Evolutionary conservation across 2,329 filamentous ascomycete genomes (phyloP), one percentile per base, ranked within the genome.

Genomic region (Coniochaeta sp.): DNA sequence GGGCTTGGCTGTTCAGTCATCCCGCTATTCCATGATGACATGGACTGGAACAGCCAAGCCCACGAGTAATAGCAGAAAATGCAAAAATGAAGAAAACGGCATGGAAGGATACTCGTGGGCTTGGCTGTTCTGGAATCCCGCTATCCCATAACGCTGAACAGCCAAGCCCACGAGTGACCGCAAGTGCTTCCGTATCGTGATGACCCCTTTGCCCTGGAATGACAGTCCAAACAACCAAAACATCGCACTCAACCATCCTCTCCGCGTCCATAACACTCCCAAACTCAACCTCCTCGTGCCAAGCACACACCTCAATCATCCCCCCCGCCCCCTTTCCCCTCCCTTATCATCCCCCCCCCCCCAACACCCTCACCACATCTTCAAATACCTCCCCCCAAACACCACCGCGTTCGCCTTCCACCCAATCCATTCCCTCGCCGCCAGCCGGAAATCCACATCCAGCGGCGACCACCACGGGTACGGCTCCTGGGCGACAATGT

Each of bases 391-490:
- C 50, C 17, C 32, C 57, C 2, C 8, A 56, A 55, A 38, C 24
- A 2, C 59, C 59, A 7, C 7, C 22, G 3, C 19, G 61, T 63
- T 62, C 47, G 62, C 36, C 57, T 26, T 36, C 32, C 57, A 44
- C 30, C 54, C 26, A 16, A 63, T 16, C 42, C 54, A 34, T 14
- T 54, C 55, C 60, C 63, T 22, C 34, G 59, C 16, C 28, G 64
- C 36, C 44, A 70, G 40, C 52, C 62, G 30, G 12, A 55, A 64
- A 52, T 69, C 68, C 12, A 65, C 63, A 24, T 62, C 14, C 4
- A 62, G 30, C 6, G 64, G 63, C 58, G 59, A 60, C 65, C 63
- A 66, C 10, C 44, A 60, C n/a, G 62, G 62, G n/a, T 69, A 67
- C 42, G 65, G 62, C 50, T 30, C 24, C 36, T 44, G 52, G 6